Conservation (phyloP, 192 early-diverging fungal species). For the Coemansia sp. region DNA sequence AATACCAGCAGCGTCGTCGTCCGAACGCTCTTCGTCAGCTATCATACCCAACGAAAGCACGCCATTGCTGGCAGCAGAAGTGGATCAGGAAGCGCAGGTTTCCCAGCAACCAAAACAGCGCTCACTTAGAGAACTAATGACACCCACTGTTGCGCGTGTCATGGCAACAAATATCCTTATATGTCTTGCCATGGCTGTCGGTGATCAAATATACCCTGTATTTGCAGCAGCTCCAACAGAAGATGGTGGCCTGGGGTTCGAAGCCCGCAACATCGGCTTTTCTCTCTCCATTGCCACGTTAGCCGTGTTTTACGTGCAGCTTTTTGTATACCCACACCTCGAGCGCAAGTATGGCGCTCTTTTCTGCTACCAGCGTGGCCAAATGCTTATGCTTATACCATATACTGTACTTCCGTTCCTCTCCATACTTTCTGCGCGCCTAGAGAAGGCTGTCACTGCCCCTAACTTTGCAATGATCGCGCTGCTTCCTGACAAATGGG, state of each 20-base stretch:
- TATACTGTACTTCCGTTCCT: slow-evolving; percentile 11
- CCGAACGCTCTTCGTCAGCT: neutral
- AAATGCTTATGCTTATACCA: slow-evolving; percentile 5
- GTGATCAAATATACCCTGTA: slow-evolving; percentile 43
- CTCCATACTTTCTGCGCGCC: slow-evolving; percentile 7
- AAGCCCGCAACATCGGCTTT: slow-evolving; percentile 52
- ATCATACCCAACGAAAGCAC: slow-evolving; percentile 4
- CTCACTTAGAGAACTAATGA: slow-evolving; percentile 18
- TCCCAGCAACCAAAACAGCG: slow-evolving; percentile 8
- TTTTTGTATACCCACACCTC: slow-evolving; percentile 52
- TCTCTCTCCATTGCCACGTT: slow-evolving; percentile 48
- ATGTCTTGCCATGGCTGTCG: slow-evolving; percentile 28
- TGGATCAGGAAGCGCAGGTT: neutral
- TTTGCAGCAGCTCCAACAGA: slow-evolving; percentile 39
- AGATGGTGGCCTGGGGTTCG: slow-evolving; percentile 60
- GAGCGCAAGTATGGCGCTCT: slow-evolving; percentile 52
- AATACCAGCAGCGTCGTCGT: no score
- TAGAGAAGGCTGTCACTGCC: neutral
- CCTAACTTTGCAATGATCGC: neutral
- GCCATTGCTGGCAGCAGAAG: slow-evolving; percentile 8
- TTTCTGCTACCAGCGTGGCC: slow-evolving; percentile 37
- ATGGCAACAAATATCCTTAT: slow-evolving; percentile 27
- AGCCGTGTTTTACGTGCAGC: slow-evolving; percentile 55
- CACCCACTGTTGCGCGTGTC: slow-evolving; percentile 19
- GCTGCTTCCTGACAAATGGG: neutral